Evolutionary conservation across 352 stramenopile genomes (phyloP).

Genomic region (Globisporangium viniferum): DNA sequence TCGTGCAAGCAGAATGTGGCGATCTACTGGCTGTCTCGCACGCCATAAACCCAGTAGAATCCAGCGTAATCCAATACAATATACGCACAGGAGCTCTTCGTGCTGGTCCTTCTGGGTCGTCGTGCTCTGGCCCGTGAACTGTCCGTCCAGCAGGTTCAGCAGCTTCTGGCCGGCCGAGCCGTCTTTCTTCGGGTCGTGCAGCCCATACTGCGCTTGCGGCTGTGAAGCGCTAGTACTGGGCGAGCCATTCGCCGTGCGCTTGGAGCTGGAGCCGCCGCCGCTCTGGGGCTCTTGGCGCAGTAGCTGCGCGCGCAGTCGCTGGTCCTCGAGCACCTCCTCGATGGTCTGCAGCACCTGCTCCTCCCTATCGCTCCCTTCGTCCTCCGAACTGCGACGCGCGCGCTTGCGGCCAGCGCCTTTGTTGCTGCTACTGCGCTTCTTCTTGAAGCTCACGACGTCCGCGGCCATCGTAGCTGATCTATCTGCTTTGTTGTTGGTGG

Average conservation of each 20-base stretch:
- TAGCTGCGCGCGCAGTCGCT: constrained; percentile 49
- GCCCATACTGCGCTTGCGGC: constrained; percentile 36
- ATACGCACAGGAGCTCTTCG: constrained; percentile 61
- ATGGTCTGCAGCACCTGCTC: constrained; percentile 53
- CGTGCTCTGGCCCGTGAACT: constrained; percentile 75
- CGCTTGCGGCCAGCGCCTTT: constrained; percentile 32
- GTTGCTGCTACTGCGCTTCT: constrained; percentile 41
- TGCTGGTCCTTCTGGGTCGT: constrained; percentile 66
- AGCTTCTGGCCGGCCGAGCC: constrained; percentile 67
- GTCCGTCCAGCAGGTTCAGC: constrained; percentile 64
- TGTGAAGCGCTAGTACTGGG: constrained; percentile 1
- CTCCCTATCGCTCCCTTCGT: constrained; percentile 16
- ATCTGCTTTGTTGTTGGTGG: neutral
- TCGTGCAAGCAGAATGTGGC: neutral
- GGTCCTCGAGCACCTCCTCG: constrained; percentile 69
- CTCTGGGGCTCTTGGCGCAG: constrained; percentile 33
- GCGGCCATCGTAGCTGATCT: neutral
- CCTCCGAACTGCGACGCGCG: constrained; percentile 22
- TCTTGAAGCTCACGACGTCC: constrained; percentile 58
- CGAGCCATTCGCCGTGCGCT: neutral
- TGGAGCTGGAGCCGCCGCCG: neutral
- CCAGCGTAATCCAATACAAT: neutral
- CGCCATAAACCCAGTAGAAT: neutral
- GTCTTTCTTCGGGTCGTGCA: constrained; percentile 78
- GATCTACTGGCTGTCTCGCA: neutral